Evolutionary conservation across 2,329 filamentous ascomycete species (phyloP).

Genomic region (Torrubiellomyces zombiae): DNA sequence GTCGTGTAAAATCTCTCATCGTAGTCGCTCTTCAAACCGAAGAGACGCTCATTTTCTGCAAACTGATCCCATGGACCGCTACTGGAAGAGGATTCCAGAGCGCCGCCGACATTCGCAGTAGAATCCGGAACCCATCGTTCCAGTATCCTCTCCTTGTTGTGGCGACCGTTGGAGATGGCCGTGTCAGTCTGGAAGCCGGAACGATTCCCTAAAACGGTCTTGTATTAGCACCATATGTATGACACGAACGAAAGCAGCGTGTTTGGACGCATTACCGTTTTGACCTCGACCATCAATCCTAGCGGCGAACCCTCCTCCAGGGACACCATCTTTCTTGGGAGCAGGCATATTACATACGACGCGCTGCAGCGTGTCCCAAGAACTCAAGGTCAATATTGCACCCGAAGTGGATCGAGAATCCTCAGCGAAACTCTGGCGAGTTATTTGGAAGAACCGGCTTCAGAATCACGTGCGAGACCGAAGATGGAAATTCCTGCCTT

Average conservation of each 20-base stretch:
- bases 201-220: constrained; percentile 38
- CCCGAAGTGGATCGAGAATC: constrained; percentile 4
- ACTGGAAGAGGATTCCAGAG: constrained; percentile 45
- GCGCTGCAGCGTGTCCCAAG: constrained; percentile 2
- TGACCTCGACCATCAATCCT: constrained; percentile 15
- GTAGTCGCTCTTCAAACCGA: constrained; percentile 79
- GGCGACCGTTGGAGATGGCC: constrained; percentile 65
- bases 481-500: no score
- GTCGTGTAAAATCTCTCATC: constrained; percentile 94
- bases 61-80: constrained; percentile 77
- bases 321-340: constrained; percentile 21
- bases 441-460: constrained; percentile 4
- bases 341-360: constrained; percentile 17
- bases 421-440: constrained; percentile 1
- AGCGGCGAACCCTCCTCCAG: constrained; percentile 13
- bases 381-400: constrained; percentile 13
- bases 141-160: constrained; percentile 55
- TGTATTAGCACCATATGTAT: no score
- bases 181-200: constrained; percentile 69
- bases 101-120: constrained; percentile 45
- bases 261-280: no score
- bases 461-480: constrained; percentile 4
- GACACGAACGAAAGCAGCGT: no score
- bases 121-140: constrained; percentile 66
- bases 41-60: constrained; percentile 70